Conservation (phyloP, 2,329 filamentous ascomycete species). For the Sordariomycetes sp. region DNA sequence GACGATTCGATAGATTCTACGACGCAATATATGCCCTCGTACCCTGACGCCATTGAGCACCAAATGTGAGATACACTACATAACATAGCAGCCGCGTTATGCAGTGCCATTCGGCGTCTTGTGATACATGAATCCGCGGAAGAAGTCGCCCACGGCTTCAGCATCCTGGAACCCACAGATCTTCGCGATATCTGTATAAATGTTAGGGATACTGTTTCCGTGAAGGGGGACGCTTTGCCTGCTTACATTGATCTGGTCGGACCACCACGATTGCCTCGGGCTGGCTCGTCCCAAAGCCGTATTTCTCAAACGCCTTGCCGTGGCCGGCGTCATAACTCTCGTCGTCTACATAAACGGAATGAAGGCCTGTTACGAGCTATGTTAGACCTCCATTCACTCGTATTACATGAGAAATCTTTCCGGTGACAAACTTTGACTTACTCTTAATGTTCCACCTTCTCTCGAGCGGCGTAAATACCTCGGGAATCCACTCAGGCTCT, state of each 20-base stretch:
- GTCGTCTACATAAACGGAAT: conserved; percentile 37
- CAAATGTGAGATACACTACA: too few species aligned
- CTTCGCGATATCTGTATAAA: not conserved
- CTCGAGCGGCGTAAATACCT: conserved; percentile 39
- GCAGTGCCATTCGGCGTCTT: not conserved
- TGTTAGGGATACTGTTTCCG: not conserved
- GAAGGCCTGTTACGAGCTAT: conserved; percentile 26
- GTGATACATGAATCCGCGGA: not conserved
- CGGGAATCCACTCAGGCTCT: conserved; percentile 38
- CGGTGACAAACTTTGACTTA: conserved; percentile 14
- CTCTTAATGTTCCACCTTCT: conserved; percentile 41
- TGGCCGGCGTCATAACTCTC: conserved; percentile 32
- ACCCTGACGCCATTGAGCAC: too few species aligned
- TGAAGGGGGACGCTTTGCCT: too few species aligned
- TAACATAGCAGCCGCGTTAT: too few species aligned
- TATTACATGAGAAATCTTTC: not conserved
- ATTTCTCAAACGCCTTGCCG: conserved; percentile 34
- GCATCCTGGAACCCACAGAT: not conserved
- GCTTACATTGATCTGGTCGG: conserved; percentile 51
- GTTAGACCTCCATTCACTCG: not conserved
- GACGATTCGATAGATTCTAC: too few species aligned
- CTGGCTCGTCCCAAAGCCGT: conserved; percentile 36
- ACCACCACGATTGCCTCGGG: conserved; percentile 37
- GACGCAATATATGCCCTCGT: too few species aligned
- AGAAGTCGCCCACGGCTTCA: not conserved